Percentiles rank a stretch among this genome's conserved stretches.
Evolutionary conservation across 768 basidiomycete species (phyloP).

Genomic region (Mycena maculata): DNA sequence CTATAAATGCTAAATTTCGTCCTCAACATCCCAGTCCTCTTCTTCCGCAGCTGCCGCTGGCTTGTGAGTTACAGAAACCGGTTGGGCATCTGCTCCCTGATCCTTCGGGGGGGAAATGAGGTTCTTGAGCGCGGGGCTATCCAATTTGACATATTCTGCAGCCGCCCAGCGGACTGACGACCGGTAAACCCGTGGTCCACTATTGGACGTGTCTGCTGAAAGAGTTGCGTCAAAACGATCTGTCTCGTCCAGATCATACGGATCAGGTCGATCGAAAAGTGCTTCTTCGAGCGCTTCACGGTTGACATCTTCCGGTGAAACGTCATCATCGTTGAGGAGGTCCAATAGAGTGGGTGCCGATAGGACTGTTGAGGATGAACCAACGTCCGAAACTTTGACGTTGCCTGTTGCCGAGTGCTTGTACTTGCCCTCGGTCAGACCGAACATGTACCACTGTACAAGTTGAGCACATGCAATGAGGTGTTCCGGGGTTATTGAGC

Average conservation of each 20-base stretch:
- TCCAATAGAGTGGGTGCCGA: conserved; percentile 17
- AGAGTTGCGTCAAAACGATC: conserved; percentile 5
- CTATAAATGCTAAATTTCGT: conserved; percentile 6
- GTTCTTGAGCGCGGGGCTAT: not conserved
- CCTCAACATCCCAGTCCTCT: conserved; percentile 17
- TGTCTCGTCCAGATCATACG: conserved; percentile 24
- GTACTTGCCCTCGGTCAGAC: conserved; percentile 20
- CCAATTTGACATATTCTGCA: conserved; percentile 1
- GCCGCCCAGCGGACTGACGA: conserved; percentile 9
- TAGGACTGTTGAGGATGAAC: conserved; percentile 5
- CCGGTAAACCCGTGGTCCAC: not conserved
- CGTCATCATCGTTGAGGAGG: conserved; percentile 20
- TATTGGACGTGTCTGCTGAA: not conserved
- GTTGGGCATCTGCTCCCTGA: not conserved
- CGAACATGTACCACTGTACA: conserved; percentile 17
- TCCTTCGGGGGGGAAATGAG: not conserved
- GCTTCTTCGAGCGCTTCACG: conserved; percentile 21
- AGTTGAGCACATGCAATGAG: conserved; percentile 39
- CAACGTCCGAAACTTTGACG: conserved; percentile 20
- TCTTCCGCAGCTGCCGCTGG: not conserved
- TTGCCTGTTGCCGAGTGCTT: conserved; percentile 18
- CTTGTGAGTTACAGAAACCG: not conserved
- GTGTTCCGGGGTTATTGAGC: conserved; percentile 41
- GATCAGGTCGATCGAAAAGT: conserved; percentile 19
- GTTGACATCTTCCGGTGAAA: conserved; percentile 13